Evolutionary conservation across 2,329 filamentous ascomycete species (phyloP), one percentile per base, ranked within the genome.

Genomic region (Cytospora piceae): DNA sequence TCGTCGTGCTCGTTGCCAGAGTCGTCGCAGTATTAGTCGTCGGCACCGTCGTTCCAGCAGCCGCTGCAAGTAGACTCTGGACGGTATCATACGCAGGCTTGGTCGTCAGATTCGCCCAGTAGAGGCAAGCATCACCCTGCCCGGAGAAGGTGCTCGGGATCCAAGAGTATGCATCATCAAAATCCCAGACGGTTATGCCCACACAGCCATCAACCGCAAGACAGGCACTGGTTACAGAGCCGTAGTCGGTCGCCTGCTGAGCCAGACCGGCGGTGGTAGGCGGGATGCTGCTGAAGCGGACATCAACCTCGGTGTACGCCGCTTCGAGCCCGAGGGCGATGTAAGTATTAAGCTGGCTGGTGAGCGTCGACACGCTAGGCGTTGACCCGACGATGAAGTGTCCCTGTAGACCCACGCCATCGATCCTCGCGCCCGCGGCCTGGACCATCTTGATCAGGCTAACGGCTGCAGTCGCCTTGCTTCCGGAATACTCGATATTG

Each of bases 231-330:
- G 75, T 74, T 14, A 78, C 76, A 58, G 73, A 72, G 46, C 71
- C 77, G 71, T 82, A 86, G 67, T 83, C 80, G 29, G 72, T 73
- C 0, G 79, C 80, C 75, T 87, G 84, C 67, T 80, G 78, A 8
- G 73, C 71, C 34, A 81, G 74, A 34, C 78, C 79, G 9, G 76
- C 71, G 1, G 74, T 69, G 8, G 75, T 78, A 7, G 77, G 74
- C 0, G 82, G 81, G 14, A 83, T 71, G 34, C 66, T 69, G 2
- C 64, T 64, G 69, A 73, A 81, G 29, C 86, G 79, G 69, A 89
- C 83, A 70, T 89, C 87, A 29, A 89, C 76, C 76, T 89, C 87
- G 1, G 87, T 89, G 72, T 86, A 81, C 2, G 85, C 85, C 3
- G 87, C 83, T 66, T 89, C 86, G 4, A 86, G 75, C 3, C 80